Base-by-base conservation (phyloP, 2,329 filamentous ascomycete genomes). In the Hymenoscyphus linearis region DNA sequence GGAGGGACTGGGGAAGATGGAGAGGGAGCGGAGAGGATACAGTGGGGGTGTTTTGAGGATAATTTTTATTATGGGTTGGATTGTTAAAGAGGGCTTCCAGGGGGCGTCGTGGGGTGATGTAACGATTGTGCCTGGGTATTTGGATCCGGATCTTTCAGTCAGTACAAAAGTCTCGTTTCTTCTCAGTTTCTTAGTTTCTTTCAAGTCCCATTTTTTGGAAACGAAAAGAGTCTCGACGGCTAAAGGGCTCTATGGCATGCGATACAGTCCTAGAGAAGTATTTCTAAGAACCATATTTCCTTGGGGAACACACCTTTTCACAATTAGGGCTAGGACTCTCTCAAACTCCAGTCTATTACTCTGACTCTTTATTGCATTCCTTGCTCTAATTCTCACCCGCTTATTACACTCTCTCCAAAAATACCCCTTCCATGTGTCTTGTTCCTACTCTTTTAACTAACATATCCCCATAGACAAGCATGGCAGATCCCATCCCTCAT, bases 31-130 rank as follows among this genome's bases (percentile, higher is more conserved):
- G 55, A 57, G 57, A 34, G 66, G 66, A 12, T 36, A 62, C 18
- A 64, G 60, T 55, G 67, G 67, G 34, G 67, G 68, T 59, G 67
- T 69, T 50, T 27, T 70, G 18, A 63, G 74, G 16, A 72, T 74
- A 60, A 76, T 76, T 58, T 74, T 75, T 1, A 74, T 79, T 73
- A 76, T 68, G 76, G 73, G 40, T 69, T 78, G 65, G 65, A 71
- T 26, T 56, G 64, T 60, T 36, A 64, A 62, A 57, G 67, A 68
- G 53, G 67, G 57, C 10, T 57, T 60, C 55, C 60, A 61, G 56
- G 60, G 44, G 44, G 47, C 60, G 44, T 64, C 59, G 27, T 59
- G 63, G 59, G 65, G 65, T 70, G 75, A 58, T 58, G 56, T 63
- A 18, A 60, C 63, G 44, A 58, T 54, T 14, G 59, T 40, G 70